A percentile compares a stretch with the other conserved stretches of the same genome.
Conservation (phyloP, 768 basidiomycete species). For the Tulasnella calospora region DNA sequence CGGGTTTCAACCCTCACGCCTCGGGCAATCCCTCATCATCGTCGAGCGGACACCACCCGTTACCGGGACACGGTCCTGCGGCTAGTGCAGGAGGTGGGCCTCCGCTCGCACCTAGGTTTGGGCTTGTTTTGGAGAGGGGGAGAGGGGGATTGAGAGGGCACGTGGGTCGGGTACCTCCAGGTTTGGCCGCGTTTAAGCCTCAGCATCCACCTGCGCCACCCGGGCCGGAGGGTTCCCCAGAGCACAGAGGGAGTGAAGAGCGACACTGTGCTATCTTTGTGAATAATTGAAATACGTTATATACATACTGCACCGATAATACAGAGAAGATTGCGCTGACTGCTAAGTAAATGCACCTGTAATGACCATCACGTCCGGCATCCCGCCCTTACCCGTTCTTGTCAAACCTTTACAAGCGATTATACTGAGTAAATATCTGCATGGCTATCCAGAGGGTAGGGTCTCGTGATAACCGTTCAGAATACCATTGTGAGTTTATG, state of each 20-base stretch:
- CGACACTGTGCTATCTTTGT: neutral
- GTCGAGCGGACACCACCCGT: neutral
- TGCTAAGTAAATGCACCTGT: neutral
- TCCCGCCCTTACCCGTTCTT: too few species aligned
- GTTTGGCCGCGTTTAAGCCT: neutral
- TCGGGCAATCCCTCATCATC: neutral
- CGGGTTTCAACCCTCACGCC: conserved; percentile 7
- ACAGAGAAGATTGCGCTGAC: neutral
- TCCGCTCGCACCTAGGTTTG: neutral
- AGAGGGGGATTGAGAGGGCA: neutral
- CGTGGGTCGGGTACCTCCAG: neutral
- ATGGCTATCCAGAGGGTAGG: too few species aligned
- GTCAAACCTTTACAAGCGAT: too few species aligned
- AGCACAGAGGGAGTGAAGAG: neutral
- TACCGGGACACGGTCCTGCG: too few species aligned
- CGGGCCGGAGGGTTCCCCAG: neutral
- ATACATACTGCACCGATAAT: neutral
- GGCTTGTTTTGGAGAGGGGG: neutral
- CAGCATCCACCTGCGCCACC: neutral
- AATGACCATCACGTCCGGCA: too few species aligned
- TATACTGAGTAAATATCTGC: too few species aligned
- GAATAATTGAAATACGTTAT: neutral
- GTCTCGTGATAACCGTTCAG: too few species aligned
- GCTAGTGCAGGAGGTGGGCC: neutral
- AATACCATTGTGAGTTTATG: neutral